Base-by-base conservation (phyloP, 2,329 filamentous ascomycete species). In the Tolypocladium album region DNA sequence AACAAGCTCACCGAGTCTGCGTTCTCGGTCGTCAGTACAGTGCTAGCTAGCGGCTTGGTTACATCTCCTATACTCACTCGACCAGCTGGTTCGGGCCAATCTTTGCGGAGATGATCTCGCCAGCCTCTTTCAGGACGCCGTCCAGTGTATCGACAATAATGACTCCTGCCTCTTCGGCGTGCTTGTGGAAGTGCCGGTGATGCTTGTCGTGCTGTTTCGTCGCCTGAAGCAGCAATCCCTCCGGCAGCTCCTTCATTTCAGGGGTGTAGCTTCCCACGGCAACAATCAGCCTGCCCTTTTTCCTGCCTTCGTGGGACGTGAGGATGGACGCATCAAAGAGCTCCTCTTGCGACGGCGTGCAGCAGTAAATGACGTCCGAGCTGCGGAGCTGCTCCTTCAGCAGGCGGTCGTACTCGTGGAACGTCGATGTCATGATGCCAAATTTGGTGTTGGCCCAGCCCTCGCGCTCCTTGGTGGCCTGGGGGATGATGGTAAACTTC, bases 341-440 rank as follows among this genome's bases (percentile, higher is more conserved):
- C 1, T 89, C 88, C 40, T 82, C 78, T 0, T 80, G 82, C 1
- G 86, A 88, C 0, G 92, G 90, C 1, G 92, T 96, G 65, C 90
- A 96, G 75, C 90, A 93, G 75, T 96, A 94, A 43, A 97, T 88
- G 12, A 89, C 88, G 67, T 94, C 90, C 0, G 89, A 84, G 11
- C 83, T 83, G 43, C 85, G 78, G 57, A 97, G 78, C 57, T 90
- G 84, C 43, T 88, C 83, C 67, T 88, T 87, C 42, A 92, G 74
- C 24, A 94, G 76, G 1, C 90, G 74, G 9, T 78, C 72, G 67
- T 80, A 86, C 67, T 86, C 92, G 60, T 82, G 84, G 65, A 93
- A 93, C 1, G 82, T 79, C 0, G 86, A 86, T 7, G 89, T 92
- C 56, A 87, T 67, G 24, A 86, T 73, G 39, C 83, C 83, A 67